Evolutionary conservation across 1,139 yeast species (phyloP).

Genomic region (Petasospora rhodanensis): DNA sequence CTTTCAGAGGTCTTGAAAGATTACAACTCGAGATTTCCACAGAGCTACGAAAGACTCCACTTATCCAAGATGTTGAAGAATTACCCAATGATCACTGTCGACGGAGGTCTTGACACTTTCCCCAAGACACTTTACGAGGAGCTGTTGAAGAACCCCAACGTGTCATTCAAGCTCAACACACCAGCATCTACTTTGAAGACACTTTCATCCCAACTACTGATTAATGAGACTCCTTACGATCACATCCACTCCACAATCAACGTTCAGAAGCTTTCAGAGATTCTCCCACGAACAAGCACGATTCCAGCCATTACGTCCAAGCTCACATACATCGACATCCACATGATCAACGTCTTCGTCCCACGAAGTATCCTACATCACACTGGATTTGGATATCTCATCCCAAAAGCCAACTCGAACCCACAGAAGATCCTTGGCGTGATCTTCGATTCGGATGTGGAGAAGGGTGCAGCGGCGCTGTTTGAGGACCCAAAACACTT

Average conservation of each 20-base stretch:
- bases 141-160: slow-evolving; percentile 36
- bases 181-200: slow-evolving; percentile 24
- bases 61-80: slow-evolving; percentile 37
- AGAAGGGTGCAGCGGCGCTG: slow-evolving; percentile 39
- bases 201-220: no score
- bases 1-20: slow-evolving; percentile 19
- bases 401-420: slow-evolving; percentile 56
- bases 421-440: slow-evolving; percentile 72
- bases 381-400: slow-evolving; percentile 83
- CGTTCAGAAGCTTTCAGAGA: slow-evolving; percentile 25
- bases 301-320: slow-evolving; percentile 10
- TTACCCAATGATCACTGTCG: slow-evolving; percentile 50
- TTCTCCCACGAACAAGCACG: slow-evolving; percentile 12
- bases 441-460: slow-evolving; percentile 85
- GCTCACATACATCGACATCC: slow-evolving; percentile 34
- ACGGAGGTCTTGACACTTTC: slow-evolving; percentile 50
- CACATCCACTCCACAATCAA: slow-evolving; percentile 10
- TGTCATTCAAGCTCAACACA: slow-evolving; percentile 33
- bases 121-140: slow-evolving; percentile 39
- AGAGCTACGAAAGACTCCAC: slow-evolving; percentile 7
- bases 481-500: slow-evolving; percentile 6
- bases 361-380: slow-evolving; percentile 31
- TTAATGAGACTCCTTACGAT: no score
- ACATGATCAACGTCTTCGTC: slow-evolving; percentile 57
- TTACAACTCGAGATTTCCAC: slow-evolving; percentile 28